A percentile compares a stretch with the other conserved stretches of the same genome.
These are phyloP conservation scores for Amphichorda felina DNA, from an alignment of 2,329 filamentous ascomycete genomes.

Conservation along the genomic window DNA sequence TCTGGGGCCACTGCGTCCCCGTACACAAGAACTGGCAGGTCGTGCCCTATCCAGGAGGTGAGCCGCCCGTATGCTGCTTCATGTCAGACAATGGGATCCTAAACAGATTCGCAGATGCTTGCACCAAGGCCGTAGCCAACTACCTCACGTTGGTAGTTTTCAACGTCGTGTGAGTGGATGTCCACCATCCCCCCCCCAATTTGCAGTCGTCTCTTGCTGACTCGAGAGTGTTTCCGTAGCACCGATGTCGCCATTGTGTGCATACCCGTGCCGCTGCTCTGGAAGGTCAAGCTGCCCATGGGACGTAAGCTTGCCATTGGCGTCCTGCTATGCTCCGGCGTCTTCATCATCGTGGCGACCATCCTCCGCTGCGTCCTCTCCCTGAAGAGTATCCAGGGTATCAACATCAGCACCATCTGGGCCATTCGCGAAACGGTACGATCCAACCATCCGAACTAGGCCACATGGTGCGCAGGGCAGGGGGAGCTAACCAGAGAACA, in stretches of 20 bases:
- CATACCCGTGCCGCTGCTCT: slow-evolving; percentile 27
- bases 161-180: slow-evolving; percentile 19
- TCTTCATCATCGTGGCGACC: slow-evolving; percentile 30
- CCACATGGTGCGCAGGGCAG: no score
- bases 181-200: neutral
- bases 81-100: neutral
- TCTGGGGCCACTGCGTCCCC: slow-evolving; percentile 24
- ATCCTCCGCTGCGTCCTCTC: slow-evolving; percentile 27
- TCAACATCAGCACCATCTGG: slow-evolving; percentile 28
- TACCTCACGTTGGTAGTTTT: slow-evolving; percentile 22
- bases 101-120: slow-evolving; percentile 12
- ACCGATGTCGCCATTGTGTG: slow-evolving; percentile 25
- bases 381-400: slow-evolving; percentile 19
- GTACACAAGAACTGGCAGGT: slow-evolving; percentile 26
- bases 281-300: slow-evolving; percentile 23
- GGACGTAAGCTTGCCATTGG: slow-evolving; percentile 24
- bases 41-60: slow-evolving; percentile 25
- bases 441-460: no score
- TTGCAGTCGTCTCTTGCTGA: neutral
- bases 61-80: no score
- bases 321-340: slow-evolving; percentile 25
- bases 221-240: slow-evolving; percentile 9
- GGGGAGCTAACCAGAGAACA: no score
- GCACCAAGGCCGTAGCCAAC: slow-evolving; percentile 21
- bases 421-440: slow-evolving; percentile 27